Evolutionary conservation across 768 basidiomycete species (phyloP), one percentile per base, ranked within the genome.

Genomic region (Pulveroboletus sp.): DNA sequence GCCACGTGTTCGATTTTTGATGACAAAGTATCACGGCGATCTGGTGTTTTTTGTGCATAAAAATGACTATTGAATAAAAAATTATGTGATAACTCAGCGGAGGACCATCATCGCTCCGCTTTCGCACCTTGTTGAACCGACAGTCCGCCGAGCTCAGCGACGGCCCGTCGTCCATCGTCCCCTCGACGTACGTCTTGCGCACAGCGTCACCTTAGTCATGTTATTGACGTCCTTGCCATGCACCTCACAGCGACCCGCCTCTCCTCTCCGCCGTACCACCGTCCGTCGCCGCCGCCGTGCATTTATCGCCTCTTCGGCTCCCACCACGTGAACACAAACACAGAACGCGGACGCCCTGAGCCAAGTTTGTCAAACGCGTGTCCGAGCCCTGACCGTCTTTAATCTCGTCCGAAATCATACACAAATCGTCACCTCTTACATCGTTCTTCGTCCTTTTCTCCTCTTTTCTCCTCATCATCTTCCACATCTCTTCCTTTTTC

Each of bases 61-160:
- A 36, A 36, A 36, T 36, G 27, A 9, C 12, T 29, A 29, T 29
- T 9, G 20, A 36, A 17, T 17, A 36, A 36, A 19, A 9, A 19
- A 2, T 19, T 36, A 9, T 36, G 17, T 7, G 19, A 5, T 3
- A 17, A 66, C 64, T 64, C 66, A 66, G 64, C 58, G 66, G 37
- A 45, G 39, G 13, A 25, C 41, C 33, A 10, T 31, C 19, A 40
- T 32, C 39, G 40, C 50, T 52, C 59, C 43, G 51, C 50, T 65
- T 50, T 49, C 63, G 42, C 53, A 47, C 39, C 47, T 54, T 14
- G 27, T 31, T 8, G 9, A 42, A 64, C 61, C 61, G 56, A 58
- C 52, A 67, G 61, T 69, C 65, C 67, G 65, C 65, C 52, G 60
- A 67, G 67, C 66, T 67, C 66, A 67, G 66, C 66, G 66, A 67